Evolutionary conservation across 192 early-diverging fungal genomes (phyloP).

Genomic region (Coemansia sp.): DNA sequence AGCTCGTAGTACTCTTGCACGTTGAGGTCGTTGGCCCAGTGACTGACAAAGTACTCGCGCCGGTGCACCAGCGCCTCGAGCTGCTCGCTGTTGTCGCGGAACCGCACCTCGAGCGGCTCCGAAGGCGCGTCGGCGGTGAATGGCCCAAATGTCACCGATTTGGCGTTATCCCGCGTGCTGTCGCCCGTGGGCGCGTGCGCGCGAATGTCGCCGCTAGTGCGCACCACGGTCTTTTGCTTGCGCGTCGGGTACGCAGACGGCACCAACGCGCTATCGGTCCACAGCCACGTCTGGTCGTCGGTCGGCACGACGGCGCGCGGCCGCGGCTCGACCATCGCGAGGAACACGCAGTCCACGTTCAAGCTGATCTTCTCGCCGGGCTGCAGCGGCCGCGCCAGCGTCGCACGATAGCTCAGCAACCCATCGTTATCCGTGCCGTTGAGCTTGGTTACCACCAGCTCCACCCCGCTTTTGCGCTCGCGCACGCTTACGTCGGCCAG

Average conservation of each 20-base stretch:
- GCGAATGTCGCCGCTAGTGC: slow-evolving; percentile 17
- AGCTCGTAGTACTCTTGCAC: slow-evolving; percentile 76
- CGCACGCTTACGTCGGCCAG: slow-evolving; percentile 33
- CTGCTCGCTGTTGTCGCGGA: slow-evolving; percentile 61
- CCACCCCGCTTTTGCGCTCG: slow-evolving; percentile 44
- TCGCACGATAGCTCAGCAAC: slow-evolving; percentile 23
- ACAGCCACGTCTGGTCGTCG: slow-evolving; percentile 64
- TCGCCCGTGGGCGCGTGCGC: slow-evolving; percentile 6
- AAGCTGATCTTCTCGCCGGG: slow-evolving; percentile 60
- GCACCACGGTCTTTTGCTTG: slow-evolving; percentile 76
- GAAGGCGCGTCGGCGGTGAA: slow-evolving; percentile 35
- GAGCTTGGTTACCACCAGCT: slow-evolving; percentile 1
- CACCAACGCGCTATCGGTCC: slow-evolving; percentile 58
- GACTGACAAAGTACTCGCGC: slow-evolving; percentile 62
- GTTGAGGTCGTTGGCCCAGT: slow-evolving; percentile 75
- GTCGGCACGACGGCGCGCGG: slow-evolving; percentile 58
- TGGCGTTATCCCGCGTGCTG: slow-evolving; percentile 49
- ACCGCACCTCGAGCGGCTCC: slow-evolving; percentile 57
- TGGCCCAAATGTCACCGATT: slow-evolving; percentile 70
- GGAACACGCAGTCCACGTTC: slow-evolving; percentile 53
- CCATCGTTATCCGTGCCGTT: background rate
- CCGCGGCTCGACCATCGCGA: slow-evolving; percentile 48
- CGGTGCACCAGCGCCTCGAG: slow-evolving; percentile 53
- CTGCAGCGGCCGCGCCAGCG: slow-evolving; percentile 32
- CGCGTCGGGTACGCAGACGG: slow-evolving; percentile 61